Conservation (phyloP, 1,284 basidiomycete species). For the Uromyces viciae-fabae region DNA sequence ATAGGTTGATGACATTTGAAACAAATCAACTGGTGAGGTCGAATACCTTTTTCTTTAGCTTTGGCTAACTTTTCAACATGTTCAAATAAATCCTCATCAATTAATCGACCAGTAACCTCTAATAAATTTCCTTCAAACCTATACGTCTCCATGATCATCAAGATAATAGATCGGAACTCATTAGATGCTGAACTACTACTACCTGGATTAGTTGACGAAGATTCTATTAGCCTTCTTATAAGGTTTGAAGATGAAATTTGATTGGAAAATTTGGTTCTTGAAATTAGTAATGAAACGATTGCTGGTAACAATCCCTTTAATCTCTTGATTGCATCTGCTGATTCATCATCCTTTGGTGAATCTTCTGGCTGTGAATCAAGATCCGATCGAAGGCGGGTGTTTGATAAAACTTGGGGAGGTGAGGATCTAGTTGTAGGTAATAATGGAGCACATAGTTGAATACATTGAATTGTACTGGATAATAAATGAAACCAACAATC, state of each 20-base stretch:
- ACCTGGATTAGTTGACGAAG: constrained; percentile 52
- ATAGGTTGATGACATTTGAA: constrained; percentile 30
- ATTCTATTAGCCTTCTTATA: constrained; percentile 80
- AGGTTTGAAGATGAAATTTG: constrained; percentile 82
- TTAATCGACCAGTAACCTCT: constrained; percentile 75
- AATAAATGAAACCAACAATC: constrained; percentile 87
- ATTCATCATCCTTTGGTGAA: constrained; percentile 21
- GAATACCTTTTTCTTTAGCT: constrained; percentile 56
- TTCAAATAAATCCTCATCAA: constrained; percentile 76
- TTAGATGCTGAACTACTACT: constrained; percentile 62
- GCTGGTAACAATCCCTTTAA: constrained; percentile 75
- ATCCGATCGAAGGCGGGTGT: neutral
- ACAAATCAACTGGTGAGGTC: constrained; percentile 14
- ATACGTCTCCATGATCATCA: constrained; percentile 91
- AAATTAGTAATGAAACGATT: constrained; percentile 78
- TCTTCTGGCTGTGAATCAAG: neutral
- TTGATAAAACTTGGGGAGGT: neutral
- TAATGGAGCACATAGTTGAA: constrained; percentile 64
- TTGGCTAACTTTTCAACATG: constrained; percentile 61
- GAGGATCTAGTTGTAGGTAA: constrained; percentile 8
- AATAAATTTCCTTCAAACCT: constrained; percentile 85
- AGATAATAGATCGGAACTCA: constrained; percentile 84
- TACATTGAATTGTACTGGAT: constrained; percentile 71
- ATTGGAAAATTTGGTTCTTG: constrained; percentile 69
- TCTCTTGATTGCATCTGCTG: constrained; percentile 58